A percentile compares a stretch with the other conserved stretches of the same genome.
Evolutionary conservation across 2,329 filamentous ascomycete genomes (phyloP).

Genomic region (Diaporthe humulicola): DNA sequence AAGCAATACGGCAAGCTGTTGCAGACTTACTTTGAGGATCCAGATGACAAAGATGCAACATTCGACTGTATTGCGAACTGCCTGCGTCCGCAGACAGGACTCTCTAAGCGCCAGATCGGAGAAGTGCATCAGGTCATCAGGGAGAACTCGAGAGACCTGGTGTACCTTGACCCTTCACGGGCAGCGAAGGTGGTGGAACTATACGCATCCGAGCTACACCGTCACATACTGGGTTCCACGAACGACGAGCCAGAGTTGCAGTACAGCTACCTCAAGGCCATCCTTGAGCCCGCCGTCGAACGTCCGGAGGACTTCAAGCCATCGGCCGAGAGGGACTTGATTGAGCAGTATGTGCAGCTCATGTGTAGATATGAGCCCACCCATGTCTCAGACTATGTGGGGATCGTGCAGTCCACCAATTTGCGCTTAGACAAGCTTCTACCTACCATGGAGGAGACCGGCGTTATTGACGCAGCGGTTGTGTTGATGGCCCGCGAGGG

Average conservation of each 20-base stretch:
- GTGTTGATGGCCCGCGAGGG: slow-evolving; percentile 92
- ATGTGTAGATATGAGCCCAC: slow-evolving; percentile 89
- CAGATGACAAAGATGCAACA: slow-evolving; percentile 78
- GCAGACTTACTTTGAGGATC: slow-evolving; percentile 87
- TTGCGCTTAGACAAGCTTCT: slow-evolving; percentile 84
- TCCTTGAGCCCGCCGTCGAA: slow-evolving; percentile 75
- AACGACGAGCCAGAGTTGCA: slow-evolving; percentile 74
- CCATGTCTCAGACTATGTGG: slow-evolving; percentile 89
- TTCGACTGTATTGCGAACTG: slow-evolving; percentile 86
- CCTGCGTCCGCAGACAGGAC: slow-evolving; percentile 72
- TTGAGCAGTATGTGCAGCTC: slow-evolving; percentile 88
- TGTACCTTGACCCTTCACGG: slow-evolving; percentile 73
- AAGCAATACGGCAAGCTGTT: slow-evolving; percentile 84
- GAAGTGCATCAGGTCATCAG: slow-evolving; percentile 79
- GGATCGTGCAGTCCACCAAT: slow-evolving; percentile 80
- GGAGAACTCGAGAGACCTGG: slow-evolving; percentile 74
- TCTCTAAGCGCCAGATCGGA: slow-evolving; percentile 77
- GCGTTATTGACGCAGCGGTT: slow-evolving; percentile 92
- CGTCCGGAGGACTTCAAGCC: slow-evolving; percentile 49
- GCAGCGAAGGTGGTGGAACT: slow-evolving; percentile 75
- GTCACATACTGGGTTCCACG: slow-evolving; percentile 73
- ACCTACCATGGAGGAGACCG: slow-evolving; percentile 88
- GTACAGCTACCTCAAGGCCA: slow-evolving; percentile 80
- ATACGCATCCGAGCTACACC: slow-evolving; percentile 74
- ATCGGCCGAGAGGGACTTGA: slow-evolving; percentile 69